Evolutionary conservation across 1,284 basidiomycete species (phyloP).

Genomic region (Rhodofomes roseus): DNA sequence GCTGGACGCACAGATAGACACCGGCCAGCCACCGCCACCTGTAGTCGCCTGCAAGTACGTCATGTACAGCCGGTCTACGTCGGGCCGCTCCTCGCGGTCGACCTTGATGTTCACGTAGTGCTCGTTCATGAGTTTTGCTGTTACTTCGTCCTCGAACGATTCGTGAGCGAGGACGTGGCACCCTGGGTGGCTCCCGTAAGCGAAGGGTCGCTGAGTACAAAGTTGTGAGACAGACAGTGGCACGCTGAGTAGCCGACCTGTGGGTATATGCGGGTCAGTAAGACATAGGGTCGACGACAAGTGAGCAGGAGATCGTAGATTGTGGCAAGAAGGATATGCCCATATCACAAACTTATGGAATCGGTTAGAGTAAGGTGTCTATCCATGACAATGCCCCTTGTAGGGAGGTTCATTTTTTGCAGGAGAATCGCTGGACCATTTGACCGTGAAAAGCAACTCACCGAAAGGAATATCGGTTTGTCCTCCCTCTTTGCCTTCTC

Average conservation of each 20-base stretch:
- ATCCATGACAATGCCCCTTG: no score
- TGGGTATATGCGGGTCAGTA: background rate
- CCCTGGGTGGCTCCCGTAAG: slow-evolving; percentile 13
- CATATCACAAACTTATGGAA: no score
- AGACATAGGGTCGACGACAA: background rate
- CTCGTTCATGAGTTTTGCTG: slow-evolving; percentile 41
- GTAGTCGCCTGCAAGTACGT: slow-evolving; percentile 39
- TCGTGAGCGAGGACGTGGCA: slow-evolving; percentile 34
- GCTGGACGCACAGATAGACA: slow-evolving; percentile 32
- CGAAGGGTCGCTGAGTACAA: background rate
- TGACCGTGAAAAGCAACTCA: slow-evolving; percentile 7
- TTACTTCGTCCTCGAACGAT: slow-evolving; percentile 38
- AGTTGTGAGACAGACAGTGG: slow-evolving; percentile 25
- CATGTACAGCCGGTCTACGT: slow-evolving; percentile 45
- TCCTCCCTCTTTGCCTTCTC: slow-evolving; percentile 33
- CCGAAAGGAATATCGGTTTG: slow-evolving; percentile 40
- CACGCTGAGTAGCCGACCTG: slow-evolving; percentile 39
- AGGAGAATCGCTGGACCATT: no score
- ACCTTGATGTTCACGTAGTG: slow-evolving; percentile 43
- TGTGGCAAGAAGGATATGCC: no score
- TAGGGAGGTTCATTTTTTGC: no score
- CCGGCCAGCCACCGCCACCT: slow-evolving; percentile 43
- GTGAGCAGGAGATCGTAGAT: background rate
- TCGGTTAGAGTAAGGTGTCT: no score
- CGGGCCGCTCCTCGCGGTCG: slow-evolving; percentile 43